phyloP scores from a whole-genome alignment of 2,329 filamentous ascomycete species.

The Ascosphaera aggregata region DNA sequence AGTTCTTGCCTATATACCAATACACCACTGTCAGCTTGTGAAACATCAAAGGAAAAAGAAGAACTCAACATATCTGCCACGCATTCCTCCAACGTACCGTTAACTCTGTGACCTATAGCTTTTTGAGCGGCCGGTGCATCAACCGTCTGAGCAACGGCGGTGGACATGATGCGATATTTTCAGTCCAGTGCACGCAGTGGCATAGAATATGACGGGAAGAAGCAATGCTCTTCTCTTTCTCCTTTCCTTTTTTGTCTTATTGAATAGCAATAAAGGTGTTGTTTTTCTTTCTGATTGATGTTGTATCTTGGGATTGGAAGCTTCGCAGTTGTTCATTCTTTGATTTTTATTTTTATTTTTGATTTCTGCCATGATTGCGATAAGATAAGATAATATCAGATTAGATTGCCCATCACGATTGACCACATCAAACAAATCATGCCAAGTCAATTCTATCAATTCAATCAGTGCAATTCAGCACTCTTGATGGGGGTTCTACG shows the following conservation, averaged over 20 bases:
- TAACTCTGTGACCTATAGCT: not conserved
- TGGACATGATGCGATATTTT: not conserved
- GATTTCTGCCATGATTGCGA: not conserved
- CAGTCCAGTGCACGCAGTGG: too few relatives aligned
- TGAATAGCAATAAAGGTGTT: not conserved
- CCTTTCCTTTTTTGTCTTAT: too few relatives aligned
- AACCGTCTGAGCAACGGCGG: not conserved
- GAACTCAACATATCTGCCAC: not conserved
- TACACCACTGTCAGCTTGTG: too few relatives aligned
- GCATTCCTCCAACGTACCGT: not conserved
- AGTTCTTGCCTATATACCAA: constrained; percentile 56
- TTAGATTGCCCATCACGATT: not conserved
- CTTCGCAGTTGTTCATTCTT: not conserved
- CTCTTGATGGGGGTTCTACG: too few relatives aligned
- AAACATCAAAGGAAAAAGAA: too few relatives aligned
- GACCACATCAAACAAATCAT: too few relatives aligned
- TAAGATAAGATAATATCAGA: not conserved
- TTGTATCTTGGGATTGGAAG: not conserved
- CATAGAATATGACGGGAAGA: too few relatives aligned
- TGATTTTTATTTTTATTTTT: not conserved
- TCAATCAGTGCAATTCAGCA: too few relatives aligned
- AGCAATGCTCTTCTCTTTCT: too few relatives aligned
- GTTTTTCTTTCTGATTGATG: not conserved
- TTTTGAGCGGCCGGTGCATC: not conserved
- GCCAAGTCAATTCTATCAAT: too few relatives aligned